These are phyloP conservation scores for Sporothrix mexicana DNA, from an alignment of 2,329 filamentous ascomycete species.

Conservation along the genomic window DNA sequence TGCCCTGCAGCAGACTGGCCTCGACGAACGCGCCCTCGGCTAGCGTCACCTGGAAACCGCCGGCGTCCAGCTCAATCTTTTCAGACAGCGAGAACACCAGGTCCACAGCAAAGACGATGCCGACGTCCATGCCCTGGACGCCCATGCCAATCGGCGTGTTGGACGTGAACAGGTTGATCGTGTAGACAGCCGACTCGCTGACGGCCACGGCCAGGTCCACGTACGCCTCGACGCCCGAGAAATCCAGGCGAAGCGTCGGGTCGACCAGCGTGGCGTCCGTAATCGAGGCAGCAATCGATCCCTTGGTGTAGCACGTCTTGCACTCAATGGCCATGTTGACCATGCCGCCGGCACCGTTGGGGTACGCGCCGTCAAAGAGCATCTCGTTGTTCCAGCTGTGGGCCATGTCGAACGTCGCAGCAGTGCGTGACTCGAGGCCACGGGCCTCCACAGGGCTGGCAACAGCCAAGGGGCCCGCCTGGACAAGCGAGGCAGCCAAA, in stretches of 20 bases:
- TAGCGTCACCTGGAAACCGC: slow-evolving; percentile 59
- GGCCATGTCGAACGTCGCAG: slow-evolving; percentile 35
- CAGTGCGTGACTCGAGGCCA: slow-evolving; percentile 36
- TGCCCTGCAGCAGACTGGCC: slow-evolving; percentile 52
- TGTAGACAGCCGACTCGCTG: slow-evolving; percentile 55
- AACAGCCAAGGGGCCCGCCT: slow-evolving; percentile 31
- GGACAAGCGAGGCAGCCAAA: slow-evolving; percentile 30
- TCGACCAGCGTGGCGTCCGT: slow-evolving; percentile 48
- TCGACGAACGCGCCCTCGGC: slow-evolving; percentile 52
- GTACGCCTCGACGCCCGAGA: slow-evolving; percentile 58
- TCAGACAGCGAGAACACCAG: slow-evolving; percentile 57
- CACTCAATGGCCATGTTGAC: slow-evolving; percentile 48
- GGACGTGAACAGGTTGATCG: slow-evolving; percentile 56
- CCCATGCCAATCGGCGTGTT: slow-evolving; percentile 52
- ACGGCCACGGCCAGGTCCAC: slow-evolving; percentile 56
- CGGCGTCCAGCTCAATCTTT: slow-evolving; percentile 55
- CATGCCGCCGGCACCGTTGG: slow-evolving; percentile 28
- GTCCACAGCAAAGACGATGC: slow-evolving; percentile 57
- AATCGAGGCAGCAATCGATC: slow-evolving; percentile 53
- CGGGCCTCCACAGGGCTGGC: slow-evolving; percentile 29
- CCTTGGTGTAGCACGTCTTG: slow-evolving; percentile 57
- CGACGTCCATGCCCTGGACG: slow-evolving; percentile 52
- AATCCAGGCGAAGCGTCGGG: slow-evolving; percentile 53
- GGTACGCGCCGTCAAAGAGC: slow-evolving; percentile 33
- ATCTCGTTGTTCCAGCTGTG: slow-evolving; percentile 37